phyloP scores from a whole-genome alignment of 441 rosid species.

The Erodium trifolium region DNA sequence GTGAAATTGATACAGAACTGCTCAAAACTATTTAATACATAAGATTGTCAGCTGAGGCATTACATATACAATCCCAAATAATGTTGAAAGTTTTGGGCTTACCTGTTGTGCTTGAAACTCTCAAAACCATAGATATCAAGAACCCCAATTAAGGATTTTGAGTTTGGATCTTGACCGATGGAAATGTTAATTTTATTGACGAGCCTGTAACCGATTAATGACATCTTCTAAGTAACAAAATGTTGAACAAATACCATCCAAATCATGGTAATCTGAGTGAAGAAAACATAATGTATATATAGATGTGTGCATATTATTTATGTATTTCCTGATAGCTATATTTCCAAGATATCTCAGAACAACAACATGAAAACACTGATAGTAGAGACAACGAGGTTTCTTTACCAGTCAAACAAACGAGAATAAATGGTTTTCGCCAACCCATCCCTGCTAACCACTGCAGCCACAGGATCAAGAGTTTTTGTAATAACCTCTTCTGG shows the following conservation, averaged over 20 bases:
- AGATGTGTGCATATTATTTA: not conserved
- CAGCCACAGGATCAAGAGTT: constrained; percentile 89
- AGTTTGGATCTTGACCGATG: constrained; percentile 97
- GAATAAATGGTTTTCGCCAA: constrained; percentile 93
- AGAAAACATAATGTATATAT: not conserved
- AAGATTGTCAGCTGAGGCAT: constrained; percentile 18
- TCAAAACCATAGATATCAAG: constrained; percentile 99
- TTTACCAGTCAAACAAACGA: constrained; percentile 96
- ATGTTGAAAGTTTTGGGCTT: constrained; percentile 15
- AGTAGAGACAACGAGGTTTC: constrained; percentile 14
- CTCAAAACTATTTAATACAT: constrained; percentile 57
- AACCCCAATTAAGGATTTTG: constrained; percentile 87
- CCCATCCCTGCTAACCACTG: constrained; percentile 90
- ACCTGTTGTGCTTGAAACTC: constrained; percentile 97
- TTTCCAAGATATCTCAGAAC: not conserved
- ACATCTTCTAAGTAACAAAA: constrained; percentile 1
- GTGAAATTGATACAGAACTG: constrained; percentile 99
- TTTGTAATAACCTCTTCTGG: constrained; percentile 99
- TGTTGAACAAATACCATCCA: constrained; percentile 9
- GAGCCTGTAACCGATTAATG: constrained; percentile 52
- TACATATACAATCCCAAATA: constrained; percentile 1
- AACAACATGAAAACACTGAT: not conserved
- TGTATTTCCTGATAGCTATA: constrained; percentile 2
- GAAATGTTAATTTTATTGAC: constrained; percentile 87
- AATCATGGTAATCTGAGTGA: constrained; percentile 4